Percentiles rank a stretch among this genome's conserved stretches.
These are phyloP conservation scores for Colletotrichum plurivorum DNA, from an alignment of 2,329 filamentous ascomycete species.

Conservation along the genomic window DNA sequence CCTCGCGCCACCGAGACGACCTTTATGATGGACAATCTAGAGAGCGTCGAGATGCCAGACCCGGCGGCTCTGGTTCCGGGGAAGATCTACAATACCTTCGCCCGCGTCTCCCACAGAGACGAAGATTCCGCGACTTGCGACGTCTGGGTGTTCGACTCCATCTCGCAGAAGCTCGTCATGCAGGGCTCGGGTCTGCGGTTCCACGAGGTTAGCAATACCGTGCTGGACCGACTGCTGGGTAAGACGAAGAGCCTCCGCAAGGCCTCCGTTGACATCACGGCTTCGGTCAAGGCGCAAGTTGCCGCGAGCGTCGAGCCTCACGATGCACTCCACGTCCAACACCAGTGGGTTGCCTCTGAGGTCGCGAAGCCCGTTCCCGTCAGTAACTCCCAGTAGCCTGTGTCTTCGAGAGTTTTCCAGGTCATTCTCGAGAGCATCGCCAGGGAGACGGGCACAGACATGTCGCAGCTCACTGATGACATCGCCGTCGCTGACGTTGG, in stretches of 20 bases:
- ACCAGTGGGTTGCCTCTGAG: neutral
- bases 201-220: slow-evolving; percentile 9
- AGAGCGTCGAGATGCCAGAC: neutral
- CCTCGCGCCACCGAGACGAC: neutral
- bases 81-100: neutral
- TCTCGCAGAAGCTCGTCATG: neutral
- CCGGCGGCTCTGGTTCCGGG: neutral
- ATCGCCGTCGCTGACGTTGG: slow-evolving; percentile 4
- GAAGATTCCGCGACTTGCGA: slow-evolving; percentile 5
- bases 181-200: neutral
- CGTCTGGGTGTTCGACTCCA: slow-evolving; percentile 16
- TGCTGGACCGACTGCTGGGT: neutral
- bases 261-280: neutral
- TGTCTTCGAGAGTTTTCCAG: neutral
- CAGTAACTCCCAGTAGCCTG: neutral
- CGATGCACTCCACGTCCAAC: neutral
- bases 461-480: slow-evolving; percentile 43
- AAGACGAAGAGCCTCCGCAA: neutral
- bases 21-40: slow-evolving; percentile 23
- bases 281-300: neutral
- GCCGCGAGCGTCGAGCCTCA: too few relatives aligned
- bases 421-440: slow-evolving; percentile 9
- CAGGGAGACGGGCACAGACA: neutral
- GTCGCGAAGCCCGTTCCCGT: neutral
- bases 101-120: neutral